phyloP scores from a whole-genome alignment of 164 flowering plant species.

The Tetrastigma voinierianum region DNA sequence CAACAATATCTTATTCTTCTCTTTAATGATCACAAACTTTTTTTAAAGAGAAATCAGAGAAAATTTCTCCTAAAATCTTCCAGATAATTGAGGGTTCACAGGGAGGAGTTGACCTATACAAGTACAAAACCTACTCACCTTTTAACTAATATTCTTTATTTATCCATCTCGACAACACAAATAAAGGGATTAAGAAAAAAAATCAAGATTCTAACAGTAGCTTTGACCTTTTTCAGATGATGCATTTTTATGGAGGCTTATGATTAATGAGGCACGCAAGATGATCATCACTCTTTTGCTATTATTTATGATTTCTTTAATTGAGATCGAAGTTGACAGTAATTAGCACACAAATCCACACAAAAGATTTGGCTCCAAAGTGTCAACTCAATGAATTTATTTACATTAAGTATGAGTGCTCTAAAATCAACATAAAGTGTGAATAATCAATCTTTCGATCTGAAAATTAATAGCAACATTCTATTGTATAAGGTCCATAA shows the following conservation, averaged over 20 bases:
- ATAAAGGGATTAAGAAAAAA: not conserved
- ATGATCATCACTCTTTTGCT: too few species aligned
- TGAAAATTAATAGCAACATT: too few species aligned
- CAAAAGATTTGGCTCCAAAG: constrained; percentile 9
- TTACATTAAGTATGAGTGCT: not conserved
- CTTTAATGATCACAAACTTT: too few species aligned
- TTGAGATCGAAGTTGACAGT: not conserved
- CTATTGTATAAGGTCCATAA: too few species aligned
- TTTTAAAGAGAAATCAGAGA: too few species aligned
- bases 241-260: not conserved
- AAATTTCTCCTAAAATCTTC: too few species aligned
- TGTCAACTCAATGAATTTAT: not conserved
- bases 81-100: not conserved
- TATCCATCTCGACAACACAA: not conserved
- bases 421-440: not conserved
- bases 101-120: not conserved
- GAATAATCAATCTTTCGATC: too few species aligned
- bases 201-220: not conserved
- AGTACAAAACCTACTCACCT: not conserved
- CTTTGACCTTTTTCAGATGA: not conserved
- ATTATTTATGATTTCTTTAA: not conserved
- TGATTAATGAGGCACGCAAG: too few species aligned
- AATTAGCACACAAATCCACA: not conserved
- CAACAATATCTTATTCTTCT: too few species aligned
- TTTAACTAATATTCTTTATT: not conserved